A percentile compares a stretch with the other conserved stretches of the same genome.
Evolutionary conservation across 768 basidiomycete genomes (phyloP).

Genomic region (Hemileccinum rubropunctum): DNA sequence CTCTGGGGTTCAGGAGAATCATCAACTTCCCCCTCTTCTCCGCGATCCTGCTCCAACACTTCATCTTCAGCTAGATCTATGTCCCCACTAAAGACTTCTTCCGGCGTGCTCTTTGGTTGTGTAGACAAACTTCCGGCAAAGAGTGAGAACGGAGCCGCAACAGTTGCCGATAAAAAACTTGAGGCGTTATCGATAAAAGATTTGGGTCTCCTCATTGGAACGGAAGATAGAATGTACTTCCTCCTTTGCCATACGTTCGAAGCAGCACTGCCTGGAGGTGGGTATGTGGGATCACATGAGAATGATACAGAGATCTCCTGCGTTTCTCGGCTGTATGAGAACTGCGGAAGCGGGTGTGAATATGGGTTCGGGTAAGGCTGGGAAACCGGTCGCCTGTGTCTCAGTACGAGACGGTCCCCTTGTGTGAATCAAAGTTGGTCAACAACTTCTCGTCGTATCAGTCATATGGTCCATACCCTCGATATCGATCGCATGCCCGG

Average conservation of each 20-base stretch:
- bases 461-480: conserved; percentile 47
- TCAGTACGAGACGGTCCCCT: conserved; percentile 68
- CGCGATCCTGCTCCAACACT: conserved; percentile 72
- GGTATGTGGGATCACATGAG: conserved; percentile 61
- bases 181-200: conserved; percentile 72
- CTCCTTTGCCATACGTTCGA: conserved; percentile 56
- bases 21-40: conserved; percentile 77
- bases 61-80: conserved; percentile 79
- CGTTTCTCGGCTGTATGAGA: conserved; percentile 53
- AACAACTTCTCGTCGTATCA: not conserved
- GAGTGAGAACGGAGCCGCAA: conserved; percentile 57
- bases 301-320: conserved; percentile 63
- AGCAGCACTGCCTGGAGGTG: conserved; percentile 30
- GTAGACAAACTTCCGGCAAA: conserved; percentile 38
- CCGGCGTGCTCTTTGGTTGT: conserved; percentile 50
- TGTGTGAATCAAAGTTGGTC: conserved; percentile 8
- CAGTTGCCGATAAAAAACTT: conserved; percentile 57
- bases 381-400: conserved; percentile 74
- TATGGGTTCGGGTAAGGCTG: conserved; percentile 76
- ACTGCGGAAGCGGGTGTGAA: conserved; percentile 73
- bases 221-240: conserved; percentile 59
- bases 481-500: conserved; percentile 81
- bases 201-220: conserved; percentile 67
- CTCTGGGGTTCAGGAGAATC: conserved; percentile 60
- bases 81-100: conserved; percentile 62